Evolutionary conservation across 139 green algal genomes (phyloP).

Genomic region (Pleodorina starrii): DNA sequence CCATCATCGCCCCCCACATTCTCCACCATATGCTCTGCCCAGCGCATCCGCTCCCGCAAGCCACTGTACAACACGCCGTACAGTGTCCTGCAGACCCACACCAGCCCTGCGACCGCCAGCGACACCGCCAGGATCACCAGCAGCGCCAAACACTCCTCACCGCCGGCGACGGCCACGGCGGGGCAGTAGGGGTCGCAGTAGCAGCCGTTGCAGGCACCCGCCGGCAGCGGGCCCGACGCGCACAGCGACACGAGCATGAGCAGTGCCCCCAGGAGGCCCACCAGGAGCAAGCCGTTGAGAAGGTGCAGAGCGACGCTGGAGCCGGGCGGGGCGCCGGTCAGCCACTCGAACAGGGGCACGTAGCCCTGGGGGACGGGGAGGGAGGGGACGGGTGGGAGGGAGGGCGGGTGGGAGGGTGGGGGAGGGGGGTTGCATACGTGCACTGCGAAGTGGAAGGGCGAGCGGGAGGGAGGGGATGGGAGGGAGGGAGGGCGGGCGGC

Average conservation of each 20-base stretch:
- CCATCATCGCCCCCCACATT: neutral
- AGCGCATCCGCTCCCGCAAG: neutral
- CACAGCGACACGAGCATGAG: neutral
- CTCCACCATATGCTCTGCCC: slow-evolving; percentile 30
- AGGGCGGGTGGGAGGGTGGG: no score
- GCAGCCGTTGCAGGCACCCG: slow-evolving; percentile 1
- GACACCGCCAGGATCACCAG: neutral
- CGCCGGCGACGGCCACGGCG: neutral
- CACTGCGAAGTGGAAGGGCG: no score
- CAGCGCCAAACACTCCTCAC: slow-evolving; percentile 6
- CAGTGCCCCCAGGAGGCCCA: neutral
- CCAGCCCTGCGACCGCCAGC: neutral
- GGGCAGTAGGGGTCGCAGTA: slow-evolving; percentile 4
- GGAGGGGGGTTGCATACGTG: no score
- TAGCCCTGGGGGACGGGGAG: slow-evolving; percentile 3
- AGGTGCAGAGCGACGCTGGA: neutral
- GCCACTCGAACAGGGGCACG: neutral
- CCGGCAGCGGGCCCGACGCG: neutral
- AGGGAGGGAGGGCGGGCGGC: no score
- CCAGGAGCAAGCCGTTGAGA: slow-evolving; percentile 13
- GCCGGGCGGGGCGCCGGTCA: neutral
- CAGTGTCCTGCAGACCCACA: neutral
- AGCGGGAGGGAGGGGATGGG: no score
- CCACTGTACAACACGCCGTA: neutral
- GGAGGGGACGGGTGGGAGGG: no score